Evolutionary conservation across 768 basidiomycete species (phyloP), one percentile per base, ranked within the genome.

Genomic region (Tricholomella constricta): DNA sequence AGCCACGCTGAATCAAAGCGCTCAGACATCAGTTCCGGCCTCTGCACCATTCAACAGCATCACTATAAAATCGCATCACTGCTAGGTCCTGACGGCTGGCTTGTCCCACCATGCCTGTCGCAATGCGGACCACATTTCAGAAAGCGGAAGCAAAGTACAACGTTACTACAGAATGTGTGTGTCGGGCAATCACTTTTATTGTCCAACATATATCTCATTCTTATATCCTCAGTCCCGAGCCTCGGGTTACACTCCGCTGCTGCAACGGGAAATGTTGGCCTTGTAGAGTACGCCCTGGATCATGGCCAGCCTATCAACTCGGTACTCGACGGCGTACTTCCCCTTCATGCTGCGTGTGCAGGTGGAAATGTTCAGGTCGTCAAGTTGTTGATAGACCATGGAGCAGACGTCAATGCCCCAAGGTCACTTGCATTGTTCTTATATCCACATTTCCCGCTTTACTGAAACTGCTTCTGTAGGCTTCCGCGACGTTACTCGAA

Each of bases 381-480:
- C 35, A 82, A 84, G 62, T 78, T 95, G 58, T 75, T 99, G 41
- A 89, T 99, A 63, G 92, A 97, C 56, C 77, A 85, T 52, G 96
- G 97, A 19, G 97, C 97, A n/a, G 97, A 99, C 66, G 96, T 98
- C 26, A 98, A 98, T 71, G 94, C 94, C 4, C 88, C 93, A 48
- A 85, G 95, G 90, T 91, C 48, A 55, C 68, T 45, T 62, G 38
- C 57, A 20, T 57, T 35, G 40, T 14, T 55, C 45, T 35, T 34
- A 1, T 50, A 10, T n/a, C n/a, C n/a, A 51, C 42, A 52, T n/a
- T 46, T 43, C 34, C 10, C 15, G 49, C 26, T 47, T 51, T 52
- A 45, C 35, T 48, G 14, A 41, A 50, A 31, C 51, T 17, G 52
- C n/a, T 47, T 50, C 52, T 56, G 23, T 54, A 90, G 90, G 63